A percentile compares a stretch with the other conserved stretches of the same genome.
These are phyloP conservation scores for Amanita muscaria DNA, from an alignment of 768 basidiomycete species.

Conservation along the genomic window DNA sequence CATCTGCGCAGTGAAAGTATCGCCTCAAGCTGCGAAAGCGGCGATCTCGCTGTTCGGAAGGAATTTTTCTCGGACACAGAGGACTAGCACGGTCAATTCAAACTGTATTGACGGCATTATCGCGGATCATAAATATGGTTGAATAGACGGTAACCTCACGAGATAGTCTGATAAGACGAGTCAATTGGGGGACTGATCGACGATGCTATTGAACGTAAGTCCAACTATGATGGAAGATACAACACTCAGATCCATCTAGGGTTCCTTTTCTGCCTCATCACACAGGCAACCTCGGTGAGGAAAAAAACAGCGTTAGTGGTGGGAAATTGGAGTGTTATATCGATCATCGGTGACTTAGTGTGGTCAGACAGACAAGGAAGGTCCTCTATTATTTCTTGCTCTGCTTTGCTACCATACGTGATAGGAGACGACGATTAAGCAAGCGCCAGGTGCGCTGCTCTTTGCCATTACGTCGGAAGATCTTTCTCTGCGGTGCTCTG, in stretches of 20 bases:
- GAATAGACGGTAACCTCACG: neutral
- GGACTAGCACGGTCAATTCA: neutral
- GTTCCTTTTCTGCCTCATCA: no score
- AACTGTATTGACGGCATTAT: neutral
- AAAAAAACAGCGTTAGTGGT: no score
- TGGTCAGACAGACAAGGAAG: no score
- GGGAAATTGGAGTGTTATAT: no score
- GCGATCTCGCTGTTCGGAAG: conserved; percentile 1
- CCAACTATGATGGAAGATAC: neutral
- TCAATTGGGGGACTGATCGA: neutral
- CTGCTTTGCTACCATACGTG: neutral
- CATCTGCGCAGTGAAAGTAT: no score
- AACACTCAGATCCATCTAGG: neutral
- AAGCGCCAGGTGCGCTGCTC: neutral
- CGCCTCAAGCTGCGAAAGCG: no score
- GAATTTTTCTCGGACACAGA: neutral
- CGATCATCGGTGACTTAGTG: no score
- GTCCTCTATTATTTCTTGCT: conserved; percentile 1
- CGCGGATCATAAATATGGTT: neutral
- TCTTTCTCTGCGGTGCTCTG: neutral
- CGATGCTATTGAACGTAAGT: neutral
- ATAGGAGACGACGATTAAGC: neutral
- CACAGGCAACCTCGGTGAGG: no score
- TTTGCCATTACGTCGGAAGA: conserved; percentile 5
- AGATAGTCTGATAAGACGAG: neutral